Conservation (phyloP, 768 basidiomycete genomes). For the Hemileccinum impolitum region DNA sequence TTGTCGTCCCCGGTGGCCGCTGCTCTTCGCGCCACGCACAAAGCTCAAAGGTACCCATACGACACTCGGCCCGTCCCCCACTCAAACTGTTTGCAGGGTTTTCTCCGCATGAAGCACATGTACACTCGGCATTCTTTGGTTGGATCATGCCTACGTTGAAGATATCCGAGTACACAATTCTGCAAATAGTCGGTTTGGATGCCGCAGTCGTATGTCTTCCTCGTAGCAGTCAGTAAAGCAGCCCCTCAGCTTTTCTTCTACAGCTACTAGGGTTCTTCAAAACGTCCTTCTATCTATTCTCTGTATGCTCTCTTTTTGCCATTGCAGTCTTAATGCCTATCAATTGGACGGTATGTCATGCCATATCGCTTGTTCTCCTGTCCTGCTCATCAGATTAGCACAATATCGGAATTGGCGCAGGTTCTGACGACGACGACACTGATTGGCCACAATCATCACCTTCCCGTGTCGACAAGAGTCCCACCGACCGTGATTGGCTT, state of each 20-base stretch:
- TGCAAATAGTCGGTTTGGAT: conserved; percentile 96
- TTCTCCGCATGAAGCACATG: conserved; percentile 90
- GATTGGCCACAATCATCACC: conserved; percentile 44
- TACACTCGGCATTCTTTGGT: conserved; percentile 83
- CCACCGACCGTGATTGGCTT: conserved; percentile 60
- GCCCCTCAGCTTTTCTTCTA: conserved; percentile 1
- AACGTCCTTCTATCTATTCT: conserved; percentile 91
- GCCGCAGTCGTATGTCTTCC: conserved; percentile 79
- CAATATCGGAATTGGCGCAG: conserved; percentile 67
- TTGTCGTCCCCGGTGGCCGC: conserved; percentile 81
- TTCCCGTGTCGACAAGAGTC: conserved; percentile 21
- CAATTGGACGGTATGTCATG: conserved; percentile 74
- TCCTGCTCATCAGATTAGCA: conserved; percentile 42
- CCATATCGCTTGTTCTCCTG: background rate
- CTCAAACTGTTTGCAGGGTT: conserved; percentile 53
- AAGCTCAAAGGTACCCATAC: conserved; percentile 78
- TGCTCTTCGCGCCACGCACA: conserved; percentile 89
- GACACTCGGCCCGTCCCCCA: background rate
- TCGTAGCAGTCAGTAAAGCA: background rate
- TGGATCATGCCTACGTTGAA: conserved; percentile 94
- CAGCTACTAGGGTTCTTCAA: conserved; percentile 95
- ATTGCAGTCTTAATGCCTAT: conserved; percentile 88
- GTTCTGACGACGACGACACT: conserved; percentile 34
- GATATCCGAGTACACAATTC: conserved; percentile 87
- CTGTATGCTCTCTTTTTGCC: conserved; percentile 79